Base-by-base conservation (phyloP, 495 filamentous ascomycete species). In the Daldinia loculata region DNA sequence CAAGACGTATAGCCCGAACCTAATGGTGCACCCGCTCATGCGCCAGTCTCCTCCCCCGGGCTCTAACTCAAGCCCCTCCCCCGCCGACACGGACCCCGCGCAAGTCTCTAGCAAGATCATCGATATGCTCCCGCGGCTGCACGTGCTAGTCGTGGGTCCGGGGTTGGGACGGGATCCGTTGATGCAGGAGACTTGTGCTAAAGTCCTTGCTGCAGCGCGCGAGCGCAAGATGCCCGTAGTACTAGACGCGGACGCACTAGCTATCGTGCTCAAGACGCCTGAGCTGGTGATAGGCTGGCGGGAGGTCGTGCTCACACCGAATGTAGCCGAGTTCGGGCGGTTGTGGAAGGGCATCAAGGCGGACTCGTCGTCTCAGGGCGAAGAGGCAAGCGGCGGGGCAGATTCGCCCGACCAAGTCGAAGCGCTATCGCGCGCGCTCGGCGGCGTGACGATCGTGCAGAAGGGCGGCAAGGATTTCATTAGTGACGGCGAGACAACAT, bases 21-120 rank as follows among this genome's bases (percentile, higher is more conserved):
- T 99, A 14, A 98, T 99, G 96, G 96, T 99, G 14, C 96, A 98
- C 77, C 96, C 95, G 2, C 85, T 97, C 56, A 94, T 99, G 86
- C 93, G 94, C 34, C 93, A 94, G 80, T 84, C 87, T 6, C 78
- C 82, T 29, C 14, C 72, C 2, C 70, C 79, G 5, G 22, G 24
- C 39, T 82, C 86, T 12, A 77, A 81, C 67, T 69, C 80, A 17
- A 19, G 73, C 14, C 63, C 69, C 14, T 66, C 69, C 14, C 36
- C 61, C 36, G 79, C 59, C 45, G 84, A 88, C 73, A 83, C 84
- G 14, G 81, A 85, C 62, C 79, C 85, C 8, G 78, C 84, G 55
- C 75, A 79, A 29, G 83, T 98, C 60, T 90, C 93, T 15, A 74
- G 80, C n/a, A 83, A 87, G 43, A 92, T 98, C 69, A 87, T 95